phyloP scores from a whole-genome alignment of 805 yeast species.

The Lipomyces yamanashiensis region DNA sequence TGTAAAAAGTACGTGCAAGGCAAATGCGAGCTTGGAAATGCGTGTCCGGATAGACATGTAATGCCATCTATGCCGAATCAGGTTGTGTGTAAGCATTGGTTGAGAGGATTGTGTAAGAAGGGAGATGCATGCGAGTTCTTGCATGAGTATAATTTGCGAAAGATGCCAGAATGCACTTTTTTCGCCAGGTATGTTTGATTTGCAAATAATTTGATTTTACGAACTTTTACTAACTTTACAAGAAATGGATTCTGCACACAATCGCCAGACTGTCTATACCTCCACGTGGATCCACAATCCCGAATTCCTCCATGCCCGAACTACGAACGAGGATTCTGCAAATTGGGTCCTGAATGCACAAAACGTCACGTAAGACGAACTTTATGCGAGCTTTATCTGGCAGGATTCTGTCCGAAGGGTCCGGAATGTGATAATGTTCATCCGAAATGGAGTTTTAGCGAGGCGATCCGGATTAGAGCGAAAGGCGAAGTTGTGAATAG shows the following conservation, averaged over 20 bases:
- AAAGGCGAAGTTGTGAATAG: constrained; percentile 10
- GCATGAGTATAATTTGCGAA: constrained; percentile 90
- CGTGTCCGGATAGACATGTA: constrained; percentile 86
- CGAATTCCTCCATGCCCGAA: constrained; percentile 87
- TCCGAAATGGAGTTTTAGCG: constrained; percentile 60
- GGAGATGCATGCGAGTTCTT: constrained; percentile 95
- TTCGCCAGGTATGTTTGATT: constrained; percentile 63
- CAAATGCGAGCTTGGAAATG: constrained; percentile 82
- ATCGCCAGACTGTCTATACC: constrained; percentile 88
- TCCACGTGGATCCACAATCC: constrained; percentile 87
- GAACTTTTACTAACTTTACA: constrained; percentile 9
- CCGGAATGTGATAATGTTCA: constrained; percentile 77
- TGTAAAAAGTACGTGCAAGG: constrained; percentile 75
- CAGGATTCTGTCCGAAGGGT: constrained; percentile 95
- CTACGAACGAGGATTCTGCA: constrained; percentile 88
- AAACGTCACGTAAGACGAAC: constrained; percentile 78
- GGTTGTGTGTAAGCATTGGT: constrained; percentile 98
- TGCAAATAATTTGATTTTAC: constrained; percentile 1
- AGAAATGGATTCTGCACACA: constrained; percentile 65
- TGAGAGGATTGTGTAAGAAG: constrained; percentile 94
- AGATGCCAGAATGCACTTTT: constrained; percentile 96
- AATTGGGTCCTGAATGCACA: constrained; percentile 84
- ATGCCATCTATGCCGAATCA: constrained; percentile 67
- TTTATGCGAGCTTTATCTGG: constrained; percentile 76
- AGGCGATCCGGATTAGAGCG: constrained; percentile 22